These are phyloP conservation scores for Astrothelium macrocarpum DNA, from an alignment of 495 filamentous ascomycete species.

Conservation along the genomic window DNA sequence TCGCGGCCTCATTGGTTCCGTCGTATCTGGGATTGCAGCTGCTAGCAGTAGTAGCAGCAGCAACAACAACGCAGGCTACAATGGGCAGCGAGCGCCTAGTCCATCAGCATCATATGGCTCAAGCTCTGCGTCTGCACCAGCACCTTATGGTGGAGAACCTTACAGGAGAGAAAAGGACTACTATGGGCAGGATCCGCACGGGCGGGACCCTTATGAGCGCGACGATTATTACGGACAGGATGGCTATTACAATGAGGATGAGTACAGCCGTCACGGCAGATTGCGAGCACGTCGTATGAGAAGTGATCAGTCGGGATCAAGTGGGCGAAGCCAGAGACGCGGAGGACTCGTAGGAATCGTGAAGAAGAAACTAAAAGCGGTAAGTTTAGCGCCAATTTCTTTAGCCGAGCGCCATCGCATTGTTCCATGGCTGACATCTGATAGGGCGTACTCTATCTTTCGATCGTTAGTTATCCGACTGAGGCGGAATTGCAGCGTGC, in stretches of 20 bases:
- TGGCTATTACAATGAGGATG: background rate
- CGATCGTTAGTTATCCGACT: conserved; percentile 28
- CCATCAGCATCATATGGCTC: background rate
- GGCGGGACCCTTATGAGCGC: background rate
- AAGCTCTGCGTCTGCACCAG: background rate
- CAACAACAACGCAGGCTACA: background rate
- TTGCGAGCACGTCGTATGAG: background rate
- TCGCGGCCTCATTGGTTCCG: background rate
- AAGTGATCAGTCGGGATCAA: background rate
- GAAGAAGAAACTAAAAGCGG: conserved; percentile 18
- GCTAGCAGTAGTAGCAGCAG: background rate
- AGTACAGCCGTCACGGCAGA: background rate
- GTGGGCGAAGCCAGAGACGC: background rate
- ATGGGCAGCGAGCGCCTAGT: background rate
- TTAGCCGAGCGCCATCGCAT: background rate
- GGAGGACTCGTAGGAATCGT: conserved; percentile 13
- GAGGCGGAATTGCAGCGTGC: conserved; percentile 21
- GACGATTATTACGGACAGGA: background rate
- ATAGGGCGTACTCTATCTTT: conserved; percentile 28
- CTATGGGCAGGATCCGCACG: background rate
- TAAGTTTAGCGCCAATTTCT: background rate
- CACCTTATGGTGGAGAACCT: background rate
- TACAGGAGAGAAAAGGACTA: background rate
- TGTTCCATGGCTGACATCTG: background rate
- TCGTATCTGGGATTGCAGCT: background rate